Conservation (phyloP, 2,329 filamentous ascomycete genomes). For the Berkeleyomyces basicola region DNA sequence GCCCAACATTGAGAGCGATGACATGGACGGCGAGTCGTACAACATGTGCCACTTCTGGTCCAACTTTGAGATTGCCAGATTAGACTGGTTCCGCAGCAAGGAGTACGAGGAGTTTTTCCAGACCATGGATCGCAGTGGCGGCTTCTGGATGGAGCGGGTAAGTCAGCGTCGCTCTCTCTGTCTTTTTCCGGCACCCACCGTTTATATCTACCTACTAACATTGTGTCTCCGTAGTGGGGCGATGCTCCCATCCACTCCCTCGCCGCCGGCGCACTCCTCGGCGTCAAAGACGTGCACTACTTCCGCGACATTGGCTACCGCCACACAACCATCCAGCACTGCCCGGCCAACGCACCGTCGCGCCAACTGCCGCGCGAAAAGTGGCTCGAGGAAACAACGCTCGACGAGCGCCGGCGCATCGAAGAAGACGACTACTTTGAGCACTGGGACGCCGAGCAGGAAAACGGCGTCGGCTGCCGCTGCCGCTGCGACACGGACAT, state of each 20-base stretch:
- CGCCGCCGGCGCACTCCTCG: constrained; percentile 74
- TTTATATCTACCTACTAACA: constrained; percentile 17
- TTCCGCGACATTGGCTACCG: constrained; percentile 98
- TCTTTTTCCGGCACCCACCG: background rate
- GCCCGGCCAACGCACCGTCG: constrained; percentile 83
- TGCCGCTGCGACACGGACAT: constrained; percentile 96
- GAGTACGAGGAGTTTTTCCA: constrained; percentile 96
- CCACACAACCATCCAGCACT: constrained; percentile 97
- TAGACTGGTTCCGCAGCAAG: constrained; percentile 94
- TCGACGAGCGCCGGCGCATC: constrained; percentile 64
- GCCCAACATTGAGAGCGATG: constrained; percentile 74
- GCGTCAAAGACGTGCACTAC: constrained; percentile 79
- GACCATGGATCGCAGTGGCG: constrained; percentile 95
- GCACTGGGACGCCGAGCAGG: constrained; percentile 66
- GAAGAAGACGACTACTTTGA: constrained; percentile 98
- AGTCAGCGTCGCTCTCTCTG: constrained; percentile 15
- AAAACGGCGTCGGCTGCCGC: constrained; percentile 92
- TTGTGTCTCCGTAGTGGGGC: constrained; percentile 57
- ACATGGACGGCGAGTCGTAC: constrained; percentile 95
- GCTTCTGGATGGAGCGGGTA: constrained; percentile 98
- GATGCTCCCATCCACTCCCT: constrained; percentile 97
- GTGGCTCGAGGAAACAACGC: constrained; percentile 65
- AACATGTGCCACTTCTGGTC: constrained; percentile 99
- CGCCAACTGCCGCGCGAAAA: constrained; percentile 68
- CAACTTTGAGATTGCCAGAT: constrained; percentile 92